Conservation (phyloP, 2,329 filamentous ascomycete genomes). For the Seiridium unicorne region DNA sequence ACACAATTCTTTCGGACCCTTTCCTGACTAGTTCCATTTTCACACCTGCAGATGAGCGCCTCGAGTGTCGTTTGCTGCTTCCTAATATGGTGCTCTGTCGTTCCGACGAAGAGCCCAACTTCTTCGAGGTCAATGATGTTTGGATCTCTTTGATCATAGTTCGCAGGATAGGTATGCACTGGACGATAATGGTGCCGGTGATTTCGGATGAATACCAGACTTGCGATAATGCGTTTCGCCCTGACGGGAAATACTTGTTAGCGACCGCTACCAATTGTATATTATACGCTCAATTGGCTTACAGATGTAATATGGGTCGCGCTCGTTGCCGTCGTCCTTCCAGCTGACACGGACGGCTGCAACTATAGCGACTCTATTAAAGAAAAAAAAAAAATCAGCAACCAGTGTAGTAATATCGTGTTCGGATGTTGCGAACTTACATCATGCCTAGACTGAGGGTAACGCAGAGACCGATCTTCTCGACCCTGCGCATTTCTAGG, state of each 20-base stretch:
- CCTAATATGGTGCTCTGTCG: neutral
- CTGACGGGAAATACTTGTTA: slow-evolving; percentile 12
- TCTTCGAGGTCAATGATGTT: slow-evolving; percentile 32
- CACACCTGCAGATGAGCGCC: neutral
- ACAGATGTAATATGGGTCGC: slow-evolving; percentile 47
- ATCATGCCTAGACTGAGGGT: slow-evolving; percentile 51
- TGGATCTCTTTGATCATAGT: slow-evolving; percentile 42
- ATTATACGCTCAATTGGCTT: slow-evolving; percentile 8
- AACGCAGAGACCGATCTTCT: slow-evolving; percentile 48
- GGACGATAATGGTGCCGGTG: slow-evolving; percentile 53
- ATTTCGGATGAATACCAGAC: slow-evolving; percentile 52
- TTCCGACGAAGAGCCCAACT: slow-evolving; percentile 4
- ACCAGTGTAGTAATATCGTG: too few species aligned
- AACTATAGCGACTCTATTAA: slow-evolving; percentile 31
- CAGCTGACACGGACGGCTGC: slow-evolving; percentile 46
- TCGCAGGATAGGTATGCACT: slow-evolving; percentile 50
- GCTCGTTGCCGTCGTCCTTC: slow-evolving; percentile 45
- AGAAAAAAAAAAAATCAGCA: neutral
- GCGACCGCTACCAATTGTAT: neutral
- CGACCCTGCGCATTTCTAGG: slow-evolving; percentile 43
- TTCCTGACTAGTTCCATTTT: slow-evolving; percentile 1
- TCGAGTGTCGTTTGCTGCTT: neutral
- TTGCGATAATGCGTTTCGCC: slow-evolving; percentile 42
- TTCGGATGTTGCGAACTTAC: slow-evolving; percentile 10
- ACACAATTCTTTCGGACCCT: neutral